phyloP scores from a whole-genome alignment of 2,329 filamentous ascomycete species.

The Fusarium virguliforme region DNA sequence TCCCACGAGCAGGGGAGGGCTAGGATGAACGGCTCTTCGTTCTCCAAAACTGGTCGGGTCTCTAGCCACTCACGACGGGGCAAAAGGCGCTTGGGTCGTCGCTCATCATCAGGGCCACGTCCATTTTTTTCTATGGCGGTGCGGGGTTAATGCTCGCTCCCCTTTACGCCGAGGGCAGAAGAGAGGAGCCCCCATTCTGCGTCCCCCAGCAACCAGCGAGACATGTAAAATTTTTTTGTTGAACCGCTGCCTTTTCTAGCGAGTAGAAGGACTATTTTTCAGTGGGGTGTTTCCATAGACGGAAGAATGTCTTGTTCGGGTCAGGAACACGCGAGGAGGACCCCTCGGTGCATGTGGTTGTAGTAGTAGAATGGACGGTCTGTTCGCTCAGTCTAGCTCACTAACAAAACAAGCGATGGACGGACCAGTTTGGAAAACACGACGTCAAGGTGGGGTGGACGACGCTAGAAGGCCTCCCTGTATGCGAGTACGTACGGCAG shows the following conservation, averaged over 20 bases:
- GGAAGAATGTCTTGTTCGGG: constrained; percentile 13
- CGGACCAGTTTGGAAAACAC: constrained; percentile 17
- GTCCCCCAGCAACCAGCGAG: constrained; percentile 33
- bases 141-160: constrained; percentile 50
- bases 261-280: not conserved
- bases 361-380: constrained; percentile 9
- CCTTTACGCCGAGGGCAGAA: constrained; percentile 47
- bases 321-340: constrained; percentile 19
- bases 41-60: constrained; percentile 22
- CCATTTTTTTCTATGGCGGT: constrained; percentile 24
- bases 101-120: constrained; percentile 5
- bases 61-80: constrained; percentile 30
- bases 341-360: constrained; percentile 7
- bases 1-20: constrained; percentile 13
- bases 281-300: not conserved
- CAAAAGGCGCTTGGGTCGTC: constrained; percentile 16
- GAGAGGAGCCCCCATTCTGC: constrained; percentile 16
- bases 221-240: not conserved
- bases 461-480: not conserved
- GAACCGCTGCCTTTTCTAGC: not conserved
- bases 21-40: constrained; percentile 42
- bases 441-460: constrained; percentile 29
- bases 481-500: not conserved
- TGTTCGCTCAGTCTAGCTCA: not conserved
- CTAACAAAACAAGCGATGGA: constrained; percentile 20